phyloP scores from a whole-genome alignment of 192 early-diverging fungal genomes.

The Rhizophagus sp. region DNA sequence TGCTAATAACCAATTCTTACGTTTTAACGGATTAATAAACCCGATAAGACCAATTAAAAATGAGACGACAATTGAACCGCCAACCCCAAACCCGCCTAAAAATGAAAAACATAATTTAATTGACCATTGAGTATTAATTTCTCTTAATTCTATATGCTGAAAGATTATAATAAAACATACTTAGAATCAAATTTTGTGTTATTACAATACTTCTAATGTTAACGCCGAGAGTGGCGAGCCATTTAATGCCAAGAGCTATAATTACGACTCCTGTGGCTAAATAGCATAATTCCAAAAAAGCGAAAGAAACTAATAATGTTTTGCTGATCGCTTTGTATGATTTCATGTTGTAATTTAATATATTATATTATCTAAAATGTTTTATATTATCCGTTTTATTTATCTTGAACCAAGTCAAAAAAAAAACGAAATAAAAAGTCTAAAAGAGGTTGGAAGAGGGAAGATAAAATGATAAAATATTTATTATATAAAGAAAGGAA shows the following conservation, averaged over 20 bases:
- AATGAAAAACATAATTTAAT: neutral
- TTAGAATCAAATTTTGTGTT: neutral
- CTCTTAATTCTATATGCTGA: neutral
- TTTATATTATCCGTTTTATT: neutral
- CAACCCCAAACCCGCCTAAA: constrained; percentile 9
- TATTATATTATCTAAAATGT: neutral
- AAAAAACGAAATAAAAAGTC: neutral
- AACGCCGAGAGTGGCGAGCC: neutral
- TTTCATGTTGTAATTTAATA: neutral
- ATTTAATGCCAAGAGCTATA: neutral
- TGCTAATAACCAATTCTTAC: constrained; percentile 5
- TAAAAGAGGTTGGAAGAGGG: neutral
- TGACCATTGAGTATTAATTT: neutral
- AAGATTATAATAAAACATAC: constrained; percentile 2
- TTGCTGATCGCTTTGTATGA: constrained; percentile 11
- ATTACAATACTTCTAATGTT: constrained; percentile 16
- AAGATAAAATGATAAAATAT: neutral
- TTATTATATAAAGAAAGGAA: neutral
- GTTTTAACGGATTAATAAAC: constrained; percentile 3
- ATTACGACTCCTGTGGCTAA: neutral
- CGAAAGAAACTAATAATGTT: neutral
- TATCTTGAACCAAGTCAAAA: neutral
- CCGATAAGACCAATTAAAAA: neutral
- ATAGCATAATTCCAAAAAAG: constrained; percentile 12
- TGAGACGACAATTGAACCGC: constrained; percentile 1